Percentiles rank a stretch among this genome's conserved stretches.
These are phyloP conservation scores for Aspergillus sp. DNA, from an alignment of 2,329 filamentous ascomycete species.

Conservation along the genomic window DNA sequence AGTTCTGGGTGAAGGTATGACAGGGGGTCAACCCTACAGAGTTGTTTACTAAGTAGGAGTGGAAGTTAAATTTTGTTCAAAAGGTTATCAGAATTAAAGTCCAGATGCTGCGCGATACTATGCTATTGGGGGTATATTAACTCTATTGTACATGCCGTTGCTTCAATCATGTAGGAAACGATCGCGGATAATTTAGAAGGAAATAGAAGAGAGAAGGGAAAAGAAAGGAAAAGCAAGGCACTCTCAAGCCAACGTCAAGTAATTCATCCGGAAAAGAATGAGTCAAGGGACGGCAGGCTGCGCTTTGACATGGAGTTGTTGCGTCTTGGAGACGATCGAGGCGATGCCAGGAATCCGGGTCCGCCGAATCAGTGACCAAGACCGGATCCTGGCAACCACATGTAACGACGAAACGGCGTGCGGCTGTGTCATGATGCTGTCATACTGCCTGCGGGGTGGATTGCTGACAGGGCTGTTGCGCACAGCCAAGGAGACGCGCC, in stretches of 20 bases:
- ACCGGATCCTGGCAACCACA: conserved; percentile 10
- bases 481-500: conserved; percentile 12
- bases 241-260: conserved; percentile 9
- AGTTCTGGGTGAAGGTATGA: neutral
- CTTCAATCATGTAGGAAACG: conserved; percentile 22
- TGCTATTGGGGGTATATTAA: conserved; percentile 40
- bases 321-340: conserved; percentile 5
- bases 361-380: conserved; percentile 1
- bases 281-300: conserved; percentile 4
- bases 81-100: conserved; percentile 10
- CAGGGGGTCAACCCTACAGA: too few species aligned
- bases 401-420: conserved; percentile 9
- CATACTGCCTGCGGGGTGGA: conserved; percentile 18
- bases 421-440: conserved; percentile 15
- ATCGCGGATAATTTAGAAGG: conserved; percentile 4
- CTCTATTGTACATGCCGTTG: conserved; percentile 39
- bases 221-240: neutral
- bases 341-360: neutral
- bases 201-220: neutral
- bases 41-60: neutral
- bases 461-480: conserved; percentile 14
- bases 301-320: conserved; percentile 13
- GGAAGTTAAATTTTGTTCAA: conserved; percentile 3
- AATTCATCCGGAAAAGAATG: conserved; percentile 7
- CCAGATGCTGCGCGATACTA: conserved; percentile 19